Percentiles rank a stretch among this genome's conserved stretches.
Conservation (phyloP, 352 stramenopile species). For the Peronospora farinosa region DNA sequence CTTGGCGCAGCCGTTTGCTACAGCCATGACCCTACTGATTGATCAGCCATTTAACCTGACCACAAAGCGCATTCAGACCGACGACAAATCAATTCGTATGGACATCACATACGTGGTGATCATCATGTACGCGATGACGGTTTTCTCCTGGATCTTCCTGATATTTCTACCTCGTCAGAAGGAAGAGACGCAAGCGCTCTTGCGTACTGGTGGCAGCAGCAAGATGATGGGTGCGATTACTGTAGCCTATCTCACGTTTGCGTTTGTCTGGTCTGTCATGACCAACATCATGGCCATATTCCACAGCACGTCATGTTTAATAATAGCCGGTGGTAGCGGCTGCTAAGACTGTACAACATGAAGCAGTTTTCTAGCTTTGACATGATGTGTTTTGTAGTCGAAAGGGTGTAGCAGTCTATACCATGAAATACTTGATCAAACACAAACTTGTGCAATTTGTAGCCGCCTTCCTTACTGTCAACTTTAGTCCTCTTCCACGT, state of each 20-base stretch:
- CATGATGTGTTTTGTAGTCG: too few species aligned
- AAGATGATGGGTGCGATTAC: slow-evolving; percentile 29
- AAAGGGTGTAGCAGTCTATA: too few species aligned
- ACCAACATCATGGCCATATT: slow-evolving; percentile 32
- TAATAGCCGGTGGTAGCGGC: slow-evolving; percentile 34
- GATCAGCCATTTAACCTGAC: slow-evolving; percentile 31
- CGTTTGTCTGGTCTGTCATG: slow-evolving; percentile 26
- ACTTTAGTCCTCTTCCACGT: too few species aligned
- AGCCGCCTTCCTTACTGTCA: too few species aligned
- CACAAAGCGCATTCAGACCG: slow-evolving; percentile 23
- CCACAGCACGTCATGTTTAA: slow-evolving; percentile 24
- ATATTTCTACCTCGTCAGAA: slow-evolving; percentile 29
- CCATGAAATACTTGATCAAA: too few species aligned
- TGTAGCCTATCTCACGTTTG: slow-evolving; percentile 28
- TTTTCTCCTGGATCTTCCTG: slow-evolving; percentile 27
- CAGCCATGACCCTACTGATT: slow-evolving; percentile 28
- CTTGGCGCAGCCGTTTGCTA: slow-evolving; percentile 25
- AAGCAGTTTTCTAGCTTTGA: too few species aligned
- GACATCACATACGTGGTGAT: slow-evolving; percentile 39
- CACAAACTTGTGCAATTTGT: too few species aligned
- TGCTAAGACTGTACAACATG: slow-evolving; percentile 17
- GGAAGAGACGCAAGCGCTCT: slow-evolving; percentile 27
- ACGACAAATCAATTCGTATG: slow-evolving; percentile 25
- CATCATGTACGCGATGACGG: slow-evolving; percentile 33
- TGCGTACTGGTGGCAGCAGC: slow-evolving; percentile 25